Evolutionary conservation across 768 basidiomycete species (phyloP).

Genomic region (Holtermannia corniformis): DNA sequence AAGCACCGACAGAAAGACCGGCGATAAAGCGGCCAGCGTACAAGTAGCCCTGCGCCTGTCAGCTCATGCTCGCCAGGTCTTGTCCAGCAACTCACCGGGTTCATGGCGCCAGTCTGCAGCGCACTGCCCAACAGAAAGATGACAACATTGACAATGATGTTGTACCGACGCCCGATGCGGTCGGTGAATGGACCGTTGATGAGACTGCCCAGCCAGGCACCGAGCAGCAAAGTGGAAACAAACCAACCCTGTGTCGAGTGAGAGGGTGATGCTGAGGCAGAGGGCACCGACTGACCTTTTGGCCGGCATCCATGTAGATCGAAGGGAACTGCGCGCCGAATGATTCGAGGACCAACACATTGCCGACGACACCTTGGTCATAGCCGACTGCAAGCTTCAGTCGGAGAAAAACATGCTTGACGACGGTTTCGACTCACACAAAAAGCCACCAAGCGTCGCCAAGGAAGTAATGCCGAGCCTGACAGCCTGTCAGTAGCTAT

Average conservation of each 20-base stretch:
- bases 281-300: neutral
- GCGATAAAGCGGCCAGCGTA: conserved; percentile 33
- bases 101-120: conserved; percentile 12
- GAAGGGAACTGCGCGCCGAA: conserved; percentile 7
- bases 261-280: neutral
- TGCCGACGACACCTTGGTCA: conserved; percentile 5
- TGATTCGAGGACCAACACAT: conserved; percentile 5
- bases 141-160: conserved; percentile 10
- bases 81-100: neutral
- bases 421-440: too few relatives aligned
- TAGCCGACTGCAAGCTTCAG: neutral
- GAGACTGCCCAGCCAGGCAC: conserved; percentile 2
- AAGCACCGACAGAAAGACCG: conserved; percentile 32
- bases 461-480: neutral
- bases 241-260: conserved; percentile 3
- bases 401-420: neutral
- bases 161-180: conserved; percentile 8
- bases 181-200: conserved; percentile 12
- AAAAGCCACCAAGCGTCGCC: neutral
- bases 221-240: conserved; percentile 8
- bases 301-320: neutral
- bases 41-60: conserved; percentile 10
- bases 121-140: conserved; percentile 20
- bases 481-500: neutral
- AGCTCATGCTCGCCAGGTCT: too few relatives aligned